Evolutionary conservation across 345 rosid genomes (phyloP).

Genomic region (Passiflora organensis): DNA sequence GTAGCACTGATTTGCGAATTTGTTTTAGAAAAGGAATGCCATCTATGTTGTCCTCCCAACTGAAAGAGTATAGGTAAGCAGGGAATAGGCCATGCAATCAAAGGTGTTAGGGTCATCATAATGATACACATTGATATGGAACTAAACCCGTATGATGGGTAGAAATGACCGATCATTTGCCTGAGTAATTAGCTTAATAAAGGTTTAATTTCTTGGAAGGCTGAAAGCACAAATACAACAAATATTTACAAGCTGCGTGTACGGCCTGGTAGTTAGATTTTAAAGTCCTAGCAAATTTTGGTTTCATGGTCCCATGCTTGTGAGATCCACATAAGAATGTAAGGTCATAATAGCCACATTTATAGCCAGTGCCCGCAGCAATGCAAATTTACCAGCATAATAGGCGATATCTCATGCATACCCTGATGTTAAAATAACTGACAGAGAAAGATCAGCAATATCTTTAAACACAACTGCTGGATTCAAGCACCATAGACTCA

Average conservation of each 20-base stretch:
- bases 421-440: constrained; percentile 94
- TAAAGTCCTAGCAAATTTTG: too few relatives aligned
- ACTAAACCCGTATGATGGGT: too few relatives aligned
- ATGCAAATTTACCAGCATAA: background rate
- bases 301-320: background rate
- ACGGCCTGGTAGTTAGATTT: too few relatives aligned
- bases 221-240: too few relatives aligned
- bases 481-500: constrained; percentile 95
- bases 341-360: background rate
- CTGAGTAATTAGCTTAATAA: too few relatives aligned
- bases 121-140: too few relatives aligned
- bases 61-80: background rate
- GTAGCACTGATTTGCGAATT: background rate
- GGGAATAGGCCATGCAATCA: too few relatives aligned
- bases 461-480: constrained; percentile 94
- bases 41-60: background rate
- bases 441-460: constrained; percentile 76
- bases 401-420: constrained; percentile 31
- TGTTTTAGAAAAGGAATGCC: background rate
- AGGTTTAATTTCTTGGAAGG: too few relatives aligned
- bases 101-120: too few relatives aligned
- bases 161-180: too few relatives aligned
- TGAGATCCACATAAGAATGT: background rate
- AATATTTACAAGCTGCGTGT: too few relatives aligned
- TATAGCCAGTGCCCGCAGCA: background rate